These are phyloP conservation scores for Salvia splendens DNA, from an alignment of 257 asterid genomes.

Conservation along the genomic window DNA sequence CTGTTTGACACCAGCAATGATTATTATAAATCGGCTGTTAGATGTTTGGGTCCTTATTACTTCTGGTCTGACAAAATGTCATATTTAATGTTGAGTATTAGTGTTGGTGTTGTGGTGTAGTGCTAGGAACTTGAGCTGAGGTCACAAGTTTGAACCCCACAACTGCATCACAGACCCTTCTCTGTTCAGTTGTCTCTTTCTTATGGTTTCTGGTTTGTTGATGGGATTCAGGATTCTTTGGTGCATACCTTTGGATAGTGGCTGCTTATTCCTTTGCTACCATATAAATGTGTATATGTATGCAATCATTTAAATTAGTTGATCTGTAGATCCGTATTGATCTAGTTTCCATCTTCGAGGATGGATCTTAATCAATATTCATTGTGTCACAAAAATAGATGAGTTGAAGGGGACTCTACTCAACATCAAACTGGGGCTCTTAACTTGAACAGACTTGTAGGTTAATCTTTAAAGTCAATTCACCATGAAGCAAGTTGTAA, in stretches of 20 bases:
- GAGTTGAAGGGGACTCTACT: constrained; percentile 9
- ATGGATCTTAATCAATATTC: neutral
- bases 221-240: too few relatives aligned
- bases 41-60: neutral
- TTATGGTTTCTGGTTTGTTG: too few relatives aligned
- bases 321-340: neutral
- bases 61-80: neutral
- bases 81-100: neutral
- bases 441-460: constrained; percentile 8
- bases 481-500: constrained; percentile 12
- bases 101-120: neutral
- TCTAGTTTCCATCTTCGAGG: neutral
- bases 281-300: neutral
- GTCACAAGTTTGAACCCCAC: neutral
- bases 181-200: neutral
- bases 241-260: neutral
- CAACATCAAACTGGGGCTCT: neutral
- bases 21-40: neutral
- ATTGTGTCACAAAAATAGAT: neutral
- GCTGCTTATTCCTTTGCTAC: neutral
- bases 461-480: constrained; percentile 13
- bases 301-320: neutral
- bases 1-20: neutral
- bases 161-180: neutral
- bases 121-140: neutral